Evolutionary conservation across 176 grass and related monocot species (phyloP).

Genomic region (Cenchrus americanus): DNA sequence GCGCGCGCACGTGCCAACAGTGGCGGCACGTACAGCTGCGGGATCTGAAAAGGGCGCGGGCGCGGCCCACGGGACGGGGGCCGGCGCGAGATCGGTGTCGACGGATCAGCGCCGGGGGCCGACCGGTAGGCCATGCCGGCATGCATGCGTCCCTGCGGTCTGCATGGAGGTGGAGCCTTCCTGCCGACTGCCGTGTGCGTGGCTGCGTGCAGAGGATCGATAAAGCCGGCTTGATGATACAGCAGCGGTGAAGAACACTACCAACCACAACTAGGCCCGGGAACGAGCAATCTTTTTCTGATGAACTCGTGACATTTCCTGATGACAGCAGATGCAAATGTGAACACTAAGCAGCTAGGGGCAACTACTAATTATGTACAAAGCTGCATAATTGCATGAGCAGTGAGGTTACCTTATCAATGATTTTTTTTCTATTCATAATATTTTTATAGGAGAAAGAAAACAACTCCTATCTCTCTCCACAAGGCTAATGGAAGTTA

Average conservation of each 20-base stretch:
- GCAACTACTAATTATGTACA: background rate
- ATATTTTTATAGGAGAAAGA: too few relatives aligned
- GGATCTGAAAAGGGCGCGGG: conserved; percentile 23
- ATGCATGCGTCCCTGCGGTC: background rate
- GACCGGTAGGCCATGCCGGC: background rate
- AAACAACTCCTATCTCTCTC: too few relatives aligned
- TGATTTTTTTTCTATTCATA: too few relatives aligned
- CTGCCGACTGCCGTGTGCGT: too few relatives aligned
- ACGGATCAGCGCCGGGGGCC: background rate
- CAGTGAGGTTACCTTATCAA: too few relatives aligned
- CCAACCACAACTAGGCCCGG: background rate
- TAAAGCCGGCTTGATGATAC: conserved; percentile 2
- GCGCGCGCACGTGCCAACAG: conserved; percentile 60
- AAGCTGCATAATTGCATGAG: background rate
- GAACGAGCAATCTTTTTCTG: background rate
- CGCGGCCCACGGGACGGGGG: background rate
- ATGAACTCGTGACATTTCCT: background rate
- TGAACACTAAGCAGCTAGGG: background rate
- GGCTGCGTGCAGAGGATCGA: background rate
- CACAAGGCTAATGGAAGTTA: too few relatives aligned
- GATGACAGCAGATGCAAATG: background rate
- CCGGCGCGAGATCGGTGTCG: background rate
- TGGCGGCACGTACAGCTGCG: conserved; percentile 3
- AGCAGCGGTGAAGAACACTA: background rate
- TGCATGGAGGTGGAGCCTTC: background rate